phyloP scores from a whole-genome alignment of 2,329 filamentous ascomycete species.

The Epichloe sp. region DNA sequence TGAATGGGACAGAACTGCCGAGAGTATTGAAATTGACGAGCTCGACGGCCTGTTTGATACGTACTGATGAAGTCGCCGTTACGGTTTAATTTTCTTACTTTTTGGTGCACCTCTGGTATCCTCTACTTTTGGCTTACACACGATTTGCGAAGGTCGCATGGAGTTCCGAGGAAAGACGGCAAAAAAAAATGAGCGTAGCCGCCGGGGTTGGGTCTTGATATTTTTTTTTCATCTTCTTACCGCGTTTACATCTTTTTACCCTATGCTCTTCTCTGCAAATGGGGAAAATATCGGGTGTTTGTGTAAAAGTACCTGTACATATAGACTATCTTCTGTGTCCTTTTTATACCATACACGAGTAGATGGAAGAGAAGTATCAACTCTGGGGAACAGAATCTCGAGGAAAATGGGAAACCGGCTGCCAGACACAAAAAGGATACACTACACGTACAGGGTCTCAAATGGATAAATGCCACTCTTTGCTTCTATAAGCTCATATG shows the following conservation, averaged over 20 bases:
- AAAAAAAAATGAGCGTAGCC: not conserved
- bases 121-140: constrained; percentile 2
- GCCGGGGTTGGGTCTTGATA: not conserved
- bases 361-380: constrained; percentile 1
- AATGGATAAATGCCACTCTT: constrained; percentile 7
- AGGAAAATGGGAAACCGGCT: not conserved
- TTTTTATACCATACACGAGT: constrained; percentile 13
- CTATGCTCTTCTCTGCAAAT: not conserved
- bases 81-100: constrained; percentile 1
- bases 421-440: not conserved
- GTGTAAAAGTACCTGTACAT: not conserved
- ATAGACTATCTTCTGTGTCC: not conserved
- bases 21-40: constrained; percentile 85
- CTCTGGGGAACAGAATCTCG: not conserved
- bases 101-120: not conserved
- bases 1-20: constrained; percentile 60
- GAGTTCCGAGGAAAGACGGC: constrained; percentile 6
- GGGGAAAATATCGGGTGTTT: not conserved
- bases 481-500: not conserved
- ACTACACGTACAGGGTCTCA: not conserved
- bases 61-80: constrained; percentile 33
- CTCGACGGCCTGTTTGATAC: constrained; percentile 75
- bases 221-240: not conserved
- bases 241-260: not conserved
- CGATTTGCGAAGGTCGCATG: constrained; percentile 10